phyloP scores from a whole-genome alignment of 768 basidiomycete genomes.

The Myochromella boudieri region DNA sequence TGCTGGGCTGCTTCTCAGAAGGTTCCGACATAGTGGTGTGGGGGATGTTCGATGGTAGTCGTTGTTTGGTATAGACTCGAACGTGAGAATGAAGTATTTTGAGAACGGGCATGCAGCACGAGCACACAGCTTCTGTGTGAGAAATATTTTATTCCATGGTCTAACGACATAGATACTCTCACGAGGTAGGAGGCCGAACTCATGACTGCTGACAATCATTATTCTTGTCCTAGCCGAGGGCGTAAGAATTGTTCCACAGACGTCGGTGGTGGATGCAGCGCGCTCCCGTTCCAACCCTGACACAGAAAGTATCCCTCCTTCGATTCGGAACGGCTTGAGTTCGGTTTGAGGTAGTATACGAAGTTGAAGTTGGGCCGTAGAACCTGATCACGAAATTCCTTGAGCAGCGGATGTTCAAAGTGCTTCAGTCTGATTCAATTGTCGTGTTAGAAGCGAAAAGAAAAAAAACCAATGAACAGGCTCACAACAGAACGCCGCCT shows the following conservation, averaged over 20 bases:
- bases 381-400: constrained; percentile 58
- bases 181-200: no score
- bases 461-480: constrained; percentile 12
- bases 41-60: no score
- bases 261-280: no score
- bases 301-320: constrained; percentile 89
- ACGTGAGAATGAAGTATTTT: no score
- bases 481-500: constrained; percentile 63
- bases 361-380: constrained; percentile 64
- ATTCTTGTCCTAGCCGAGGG: no score
- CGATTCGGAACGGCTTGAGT: constrained; percentile 75
- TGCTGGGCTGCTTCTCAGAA: background rate
- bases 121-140: no score
- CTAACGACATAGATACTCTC: no score
- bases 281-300: constrained; percentile 54
- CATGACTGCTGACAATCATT: no score
- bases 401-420: constrained; percentile 73
- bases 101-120: no score
- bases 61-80: no score
- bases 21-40: background rate
- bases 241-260: no score
- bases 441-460: constrained; percentile 4
- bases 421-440: constrained; percentile 67
- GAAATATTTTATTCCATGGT: no score
- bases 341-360: constrained; percentile 76